These are phyloP conservation scores for Claviceps pusilla DNA, from an alignment of 2,329 filamentous ascomycete genomes.

Conservation along the genomic window DNA sequence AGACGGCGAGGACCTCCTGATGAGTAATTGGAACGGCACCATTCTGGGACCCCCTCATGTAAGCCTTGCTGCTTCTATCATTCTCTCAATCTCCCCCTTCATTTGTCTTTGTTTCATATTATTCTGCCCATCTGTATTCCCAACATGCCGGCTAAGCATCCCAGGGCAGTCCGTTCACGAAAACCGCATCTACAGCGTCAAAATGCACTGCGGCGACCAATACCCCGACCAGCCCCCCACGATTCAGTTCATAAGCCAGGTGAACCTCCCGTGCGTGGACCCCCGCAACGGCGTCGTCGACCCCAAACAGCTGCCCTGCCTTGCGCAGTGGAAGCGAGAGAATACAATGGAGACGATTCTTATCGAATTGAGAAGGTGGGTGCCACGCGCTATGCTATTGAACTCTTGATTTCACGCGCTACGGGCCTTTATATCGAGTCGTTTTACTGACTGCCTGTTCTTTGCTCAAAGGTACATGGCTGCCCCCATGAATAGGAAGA, in stretches of 20 bases:
- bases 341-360: slow-evolving; percentile 92
- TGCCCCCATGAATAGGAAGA: slow-evolving; percentile 78
- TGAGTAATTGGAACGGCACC: slow-evolving; percentile 98
- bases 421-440: no score
- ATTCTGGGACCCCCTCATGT: slow-evolving; percentile 95
- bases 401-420: no score
- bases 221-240: slow-evolving; percentile 84
- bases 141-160: slow-evolving; percentile 3
- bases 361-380: slow-evolving; percentile 65
- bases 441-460: neutral
- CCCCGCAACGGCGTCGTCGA: slow-evolving; percentile 70
- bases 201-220: slow-evolving; percentile 80
- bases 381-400: no score
- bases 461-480: slow-evolving; percentile 74
- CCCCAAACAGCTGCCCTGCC: slow-evolving; percentile 64
- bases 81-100: neutral
- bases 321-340: slow-evolving; percentile 80
- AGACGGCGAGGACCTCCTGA: slow-evolving; percentile 83
- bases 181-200: slow-evolving; percentile 96
- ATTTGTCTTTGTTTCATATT: neutral
- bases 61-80: neutral
- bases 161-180: slow-evolving; percentile 68
- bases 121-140: neutral
- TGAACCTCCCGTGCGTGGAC: slow-evolving; percentile 94
- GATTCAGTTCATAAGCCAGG: slow-evolving; percentile 82